Percentiles rank a stretch among this genome's conserved stretches.
phyloP scores from a whole-genome alignment of 2,329 filamentous ascomycete species.

The Pyrenochaeta sp. region DNA sequence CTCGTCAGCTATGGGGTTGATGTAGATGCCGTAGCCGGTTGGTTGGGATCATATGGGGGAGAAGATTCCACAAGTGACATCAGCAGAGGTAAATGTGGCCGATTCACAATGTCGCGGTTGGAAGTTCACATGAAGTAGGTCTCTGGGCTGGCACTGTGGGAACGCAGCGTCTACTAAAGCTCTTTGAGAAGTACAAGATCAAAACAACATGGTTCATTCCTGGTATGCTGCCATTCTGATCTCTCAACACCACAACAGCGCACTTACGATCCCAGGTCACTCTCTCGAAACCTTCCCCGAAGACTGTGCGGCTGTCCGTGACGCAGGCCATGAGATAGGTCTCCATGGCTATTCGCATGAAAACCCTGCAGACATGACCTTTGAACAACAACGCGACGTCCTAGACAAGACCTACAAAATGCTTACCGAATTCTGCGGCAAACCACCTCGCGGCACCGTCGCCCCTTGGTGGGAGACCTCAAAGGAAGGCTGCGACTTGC shows the following conservation, averaged over 20 bases:
- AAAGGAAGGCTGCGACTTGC: constrained; percentile 70
- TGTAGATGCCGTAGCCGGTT: constrained; percentile 65
- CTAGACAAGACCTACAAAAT: constrained; percentile 77
- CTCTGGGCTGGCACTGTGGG: constrained; percentile 76
- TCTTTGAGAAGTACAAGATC: constrained; percentile 78
- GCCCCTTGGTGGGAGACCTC: constrained; percentile 81
- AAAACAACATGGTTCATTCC: constrained; percentile 74
- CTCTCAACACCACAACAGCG: constrained; percentile 63
- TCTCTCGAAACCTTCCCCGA: constrained; percentile 73
- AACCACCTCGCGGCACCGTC: constrained; percentile 75
- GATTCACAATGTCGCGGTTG: not conserved
- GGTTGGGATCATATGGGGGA: constrained; percentile 78
- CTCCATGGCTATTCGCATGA: constrained; percentile 78
- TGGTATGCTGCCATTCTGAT: constrained; percentile 69
- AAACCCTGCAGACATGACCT: constrained; percentile 74
- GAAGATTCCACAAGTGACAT: constrained; percentile 78
- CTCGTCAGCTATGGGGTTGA: constrained; percentile 73
- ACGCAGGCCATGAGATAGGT: constrained; percentile 72
- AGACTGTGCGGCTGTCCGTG: constrained; percentile 67
- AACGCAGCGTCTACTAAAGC: constrained; percentile 70
- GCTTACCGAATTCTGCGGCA: constrained; percentile 74
- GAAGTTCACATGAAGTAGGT: constrained; percentile 48
- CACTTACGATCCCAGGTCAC: constrained; percentile 63
- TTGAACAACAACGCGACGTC: constrained; percentile 79
- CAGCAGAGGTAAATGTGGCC: constrained; percentile 64